These are phyloP conservation scores for Sistotremastrum suecicum DNA, from an alignment of 768 basidiomycete species.

Conservation along the genomic window DNA sequence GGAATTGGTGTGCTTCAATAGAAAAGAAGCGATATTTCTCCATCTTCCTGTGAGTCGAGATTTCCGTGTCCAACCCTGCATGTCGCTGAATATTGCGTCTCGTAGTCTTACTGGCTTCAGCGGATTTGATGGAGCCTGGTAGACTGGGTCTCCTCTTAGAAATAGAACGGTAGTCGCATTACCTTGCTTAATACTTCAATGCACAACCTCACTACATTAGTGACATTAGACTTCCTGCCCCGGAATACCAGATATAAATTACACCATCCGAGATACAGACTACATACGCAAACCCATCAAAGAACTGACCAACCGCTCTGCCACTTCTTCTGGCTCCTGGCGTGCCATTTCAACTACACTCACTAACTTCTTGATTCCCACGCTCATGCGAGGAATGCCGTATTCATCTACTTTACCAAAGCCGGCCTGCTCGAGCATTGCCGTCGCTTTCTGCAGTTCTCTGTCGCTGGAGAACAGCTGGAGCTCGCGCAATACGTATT, in stretches of 20 bases:
- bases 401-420: conserved; percentile 36
- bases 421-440: conserved; percentile 60
- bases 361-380: conserved; percentile 90
- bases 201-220: too few relatives aligned
- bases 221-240: too few relatives aligned
- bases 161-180: too few relatives aligned
- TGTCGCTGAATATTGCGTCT: conserved; percentile 1
- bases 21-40: conserved; percentile 83
- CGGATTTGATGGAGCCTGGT: conserved; percentile 83
- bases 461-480: conserved; percentile 50
- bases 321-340: conserved; percentile 81
- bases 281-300: conserved; percentile 41
- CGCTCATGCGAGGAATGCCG: conserved; percentile 34
- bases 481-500: conserved; percentile 64
- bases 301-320: conserved; percentile 49
- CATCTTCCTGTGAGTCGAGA: conserved; percentile 44
- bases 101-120: conserved; percentile 41
- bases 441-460: conserved; percentile 45
- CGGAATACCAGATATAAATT: too few relatives aligned
- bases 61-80: background rate
- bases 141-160: conserved; percentile 3
- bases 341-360: conserved; percentile 92
- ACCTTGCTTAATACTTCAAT: too few relatives aligned
- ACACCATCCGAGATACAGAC: background rate
- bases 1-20: conserved; percentile 80